A percentile compares a stretch with the other conserved stretches of the same genome.
Conservation (phyloP, 257 asterid genomes). For the Parsonsia alboflavescens region DNA sequence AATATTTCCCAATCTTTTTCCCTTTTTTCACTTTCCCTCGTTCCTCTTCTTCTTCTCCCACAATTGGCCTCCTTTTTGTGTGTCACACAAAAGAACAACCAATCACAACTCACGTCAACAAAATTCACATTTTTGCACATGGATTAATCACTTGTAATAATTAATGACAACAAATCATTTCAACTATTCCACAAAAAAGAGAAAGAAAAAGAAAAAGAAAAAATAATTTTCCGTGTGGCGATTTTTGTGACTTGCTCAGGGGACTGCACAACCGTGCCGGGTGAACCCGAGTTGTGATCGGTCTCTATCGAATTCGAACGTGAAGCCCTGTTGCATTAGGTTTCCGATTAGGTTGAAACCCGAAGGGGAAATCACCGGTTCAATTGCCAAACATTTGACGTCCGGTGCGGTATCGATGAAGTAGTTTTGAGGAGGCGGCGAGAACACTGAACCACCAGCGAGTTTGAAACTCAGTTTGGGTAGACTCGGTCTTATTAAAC, state of each 20-base stretch:
- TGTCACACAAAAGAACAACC: conserved; percentile 18
- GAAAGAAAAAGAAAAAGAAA: background rate
- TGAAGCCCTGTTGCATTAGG: conserved; percentile 78
- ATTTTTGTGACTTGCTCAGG: conserved; percentile 16
- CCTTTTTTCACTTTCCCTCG: background rate
- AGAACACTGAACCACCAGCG: conserved; percentile 46
- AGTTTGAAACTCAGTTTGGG: conserved; percentile 68
- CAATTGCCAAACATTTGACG: conserved; percentile 68
- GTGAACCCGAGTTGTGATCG: conserved; percentile 54
- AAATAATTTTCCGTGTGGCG: conserved; percentile 12
- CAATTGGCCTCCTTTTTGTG: conserved; percentile 26
- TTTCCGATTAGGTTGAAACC: conserved; percentile 73
- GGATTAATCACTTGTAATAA: conserved; percentile 11
- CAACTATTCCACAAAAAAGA: background rate
- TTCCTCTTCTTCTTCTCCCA: conserved; percentile 4
- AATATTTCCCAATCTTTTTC: conserved; percentile 17
- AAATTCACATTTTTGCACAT: conserved; percentile 5
- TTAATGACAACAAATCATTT: conserved; percentile 9
- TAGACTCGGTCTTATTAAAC: conserved; percentile 26
- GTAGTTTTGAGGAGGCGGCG: conserved; percentile 66
- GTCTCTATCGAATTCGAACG: conserved; percentile 61
- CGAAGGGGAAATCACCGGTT: conserved; percentile 37
- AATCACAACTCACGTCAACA: conserved; percentile 7
- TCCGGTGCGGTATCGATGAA: conserved; percentile 57
- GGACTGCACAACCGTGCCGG: conserved; percentile 47